phyloP scores from a whole-genome alignment of 75 land plant genomes.

The Cunninghamia lanceolata region DNA sequence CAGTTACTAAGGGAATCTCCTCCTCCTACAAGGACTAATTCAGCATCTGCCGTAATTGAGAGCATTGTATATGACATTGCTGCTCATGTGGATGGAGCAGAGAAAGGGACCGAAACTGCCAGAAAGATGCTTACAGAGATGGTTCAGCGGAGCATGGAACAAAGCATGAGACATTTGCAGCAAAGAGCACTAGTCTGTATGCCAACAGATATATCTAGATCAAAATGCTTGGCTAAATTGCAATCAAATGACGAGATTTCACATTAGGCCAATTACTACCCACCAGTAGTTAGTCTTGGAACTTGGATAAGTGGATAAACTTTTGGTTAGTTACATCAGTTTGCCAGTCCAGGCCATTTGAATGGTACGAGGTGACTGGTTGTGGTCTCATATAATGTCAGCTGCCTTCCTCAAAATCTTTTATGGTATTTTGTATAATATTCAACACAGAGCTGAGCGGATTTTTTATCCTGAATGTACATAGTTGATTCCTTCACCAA shows the following conservation, averaged over 20 bases:
- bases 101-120: constrained; percentile 52
- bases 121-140: constrained; percentile 57
- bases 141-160: constrained; percentile 67
- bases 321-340: not conserved
- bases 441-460: not conserved
- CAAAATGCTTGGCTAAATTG: constrained; percentile 3
- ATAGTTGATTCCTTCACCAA: not conserved
- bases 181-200: constrained; percentile 33
- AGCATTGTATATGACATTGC: constrained; percentile 59
- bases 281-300: not conserved
- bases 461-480: not conserved
- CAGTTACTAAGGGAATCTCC: constrained; percentile 61
- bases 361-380: constrained; percentile 8
- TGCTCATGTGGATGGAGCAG: constrained; percentile 42
- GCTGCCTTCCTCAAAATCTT: not conserved
- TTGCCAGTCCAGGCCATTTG: constrained; percentile 1
- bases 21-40: constrained; percentile 17
- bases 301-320: not conserved
- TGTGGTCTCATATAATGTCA: not conserved
- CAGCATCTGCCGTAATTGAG: constrained; percentile 28
- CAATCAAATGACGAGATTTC: not conserved
- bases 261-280: not conserved
- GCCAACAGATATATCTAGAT: constrained; percentile 13
- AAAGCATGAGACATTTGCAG: constrained; percentile 41
- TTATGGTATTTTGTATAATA: not conserved